phyloP scores from a whole-genome alignment of 495 filamentous ascomycete species.

The Talaromyces ruber region DNA sequence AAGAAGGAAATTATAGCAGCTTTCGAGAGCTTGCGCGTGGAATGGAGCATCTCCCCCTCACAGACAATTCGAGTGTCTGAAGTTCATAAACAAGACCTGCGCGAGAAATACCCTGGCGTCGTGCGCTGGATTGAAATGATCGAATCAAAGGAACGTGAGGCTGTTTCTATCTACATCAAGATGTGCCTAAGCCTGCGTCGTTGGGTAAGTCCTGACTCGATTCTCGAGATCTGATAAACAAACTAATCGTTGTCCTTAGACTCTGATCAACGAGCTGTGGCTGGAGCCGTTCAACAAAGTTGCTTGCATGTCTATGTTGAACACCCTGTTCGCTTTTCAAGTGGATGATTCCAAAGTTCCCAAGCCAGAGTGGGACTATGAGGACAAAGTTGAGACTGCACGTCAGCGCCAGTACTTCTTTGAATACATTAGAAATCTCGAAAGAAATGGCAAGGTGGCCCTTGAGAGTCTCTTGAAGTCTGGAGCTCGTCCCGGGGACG shows the following conservation, averaged over 20 bases:
- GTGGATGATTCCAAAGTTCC: slow-evolving; percentile 28
- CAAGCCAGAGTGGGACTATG: slow-evolving; percentile 44
- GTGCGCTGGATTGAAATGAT: slow-evolving; percentile 46
- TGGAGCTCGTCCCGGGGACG: slow-evolving; percentile 39
- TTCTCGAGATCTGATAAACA: background rate
- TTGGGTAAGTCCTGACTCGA: slow-evolving; percentile 44
- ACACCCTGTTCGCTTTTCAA: slow-evolving; percentile 62
- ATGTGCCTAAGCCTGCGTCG: slow-evolving; percentile 60
- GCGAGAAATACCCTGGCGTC: slow-evolving; percentile 40
- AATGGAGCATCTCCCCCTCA: slow-evolving; percentile 13
- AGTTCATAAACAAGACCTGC: slow-evolving; percentile 29
- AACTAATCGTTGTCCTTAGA: slow-evolving; percentile 27
- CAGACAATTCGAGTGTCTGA: slow-evolving; percentile 16
- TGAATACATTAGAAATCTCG: slow-evolving; percentile 52
- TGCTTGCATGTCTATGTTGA: slow-evolving; percentile 68
- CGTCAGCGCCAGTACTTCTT: slow-evolving; percentile 59
- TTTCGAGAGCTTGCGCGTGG: slow-evolving; percentile 34
- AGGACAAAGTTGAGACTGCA: slow-evolving; percentile 40
- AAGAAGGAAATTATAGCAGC: slow-evolving; percentile 48
- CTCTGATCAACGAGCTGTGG: slow-evolving; percentile 62
- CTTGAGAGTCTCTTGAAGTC: slow-evolving; percentile 48
- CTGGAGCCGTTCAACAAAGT: slow-evolving; percentile 55
- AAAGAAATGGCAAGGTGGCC: slow-evolving; percentile 46
- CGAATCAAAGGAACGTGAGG: slow-evolving; percentile 44
- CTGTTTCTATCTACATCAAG: slow-evolving; percentile 56